Evolutionary conservation across 1,139 yeast genomes (phyloP).

Genomic region (Scheffersomyces quercinus): DNA sequence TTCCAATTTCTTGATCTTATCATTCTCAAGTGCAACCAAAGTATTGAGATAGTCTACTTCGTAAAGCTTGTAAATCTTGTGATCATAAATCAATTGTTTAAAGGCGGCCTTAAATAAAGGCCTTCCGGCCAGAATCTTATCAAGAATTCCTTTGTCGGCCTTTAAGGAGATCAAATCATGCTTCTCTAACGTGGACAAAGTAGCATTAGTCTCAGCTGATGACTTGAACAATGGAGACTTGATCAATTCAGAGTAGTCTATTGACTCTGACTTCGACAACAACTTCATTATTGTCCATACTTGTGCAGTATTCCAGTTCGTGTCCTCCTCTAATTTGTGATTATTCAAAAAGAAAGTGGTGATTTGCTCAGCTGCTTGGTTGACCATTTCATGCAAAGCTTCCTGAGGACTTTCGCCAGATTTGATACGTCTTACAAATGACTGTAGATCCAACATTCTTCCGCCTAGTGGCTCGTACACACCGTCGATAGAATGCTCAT

Average conservation of each 20-base stretch:
- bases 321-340: slow-evolving; percentile 24
- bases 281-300: slow-evolving; percentile 82
- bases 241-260: slow-evolving; percentile 54
- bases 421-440: slow-evolving; percentile 81
- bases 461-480: slow-evolving; percentile 85
- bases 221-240: slow-evolving; percentile 66
- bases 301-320: slow-evolving; percentile 72
- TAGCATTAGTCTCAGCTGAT: slow-evolving; percentile 46
- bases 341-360: slow-evolving; percentile 73
- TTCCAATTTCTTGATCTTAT: slow-evolving; percentile 64
- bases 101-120: slow-evolving; percentile 88
- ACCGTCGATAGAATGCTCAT: slow-evolving; percentile 42
- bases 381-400: slow-evolving; percentile 78
- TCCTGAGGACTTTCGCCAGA: slow-evolving; percentile 81
- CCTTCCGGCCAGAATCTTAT: slow-evolving; percentile 70
- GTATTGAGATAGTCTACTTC: slow-evolving; percentile 62
- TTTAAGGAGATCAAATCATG: slow-evolving; percentile 70
- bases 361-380: slow-evolving; percentile 84
- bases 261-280: slow-evolving; percentile 48
- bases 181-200: slow-evolving; percentile 73
- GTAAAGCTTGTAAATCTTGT: slow-evolving; percentile 56
- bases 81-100: slow-evolving; percentile 58
- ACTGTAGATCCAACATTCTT: slow-evolving; percentile 89
- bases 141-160: slow-evolving; percentile 74
- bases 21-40: slow-evolving; percentile 60